Evolutionary conservation across 208 protist genomes (phyloP), one percentile per base, ranked within the genome.

Genomic region (Trypanosoma scelopori): DNA sequence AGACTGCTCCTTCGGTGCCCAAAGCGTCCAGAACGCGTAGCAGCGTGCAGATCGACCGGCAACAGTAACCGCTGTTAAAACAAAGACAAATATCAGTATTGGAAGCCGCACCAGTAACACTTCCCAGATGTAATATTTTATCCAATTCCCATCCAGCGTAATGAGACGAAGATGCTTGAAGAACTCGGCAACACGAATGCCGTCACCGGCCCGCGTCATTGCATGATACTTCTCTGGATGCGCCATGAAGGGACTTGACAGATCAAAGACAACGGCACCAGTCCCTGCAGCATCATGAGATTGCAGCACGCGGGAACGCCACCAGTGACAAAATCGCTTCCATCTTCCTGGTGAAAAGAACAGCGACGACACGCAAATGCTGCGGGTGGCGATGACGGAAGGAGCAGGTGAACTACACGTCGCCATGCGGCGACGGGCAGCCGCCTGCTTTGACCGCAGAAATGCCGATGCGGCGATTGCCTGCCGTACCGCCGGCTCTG

Each of bases 361-460:
- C 9, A 9, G 9, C 32, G 9, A 37, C 32, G 5, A 37, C 32
- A 37, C 32, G 9, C 32, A 3, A 3, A 11, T 37, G 32, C 9
- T 9, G 9, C 5, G 5, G 9, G 32, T 9, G 9, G 32, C 5
- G 32, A 37, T 37, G 32, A 37, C 32, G 9, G 32, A 37, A 37
- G 32, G 18, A 50, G 20, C 18, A 50, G 11, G 7, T 50, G n/a
- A n/a, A 22, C 25, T 50, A 50, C 18, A 42, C n/a, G 6, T 22
- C 4, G 6, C 61, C 5, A 23, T 48, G 35, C 56, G 35, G 5
- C 25, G 46, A 4, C 47, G 23, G 0, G 37, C 65, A 1, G 47
- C 65, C 15, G 65, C 65, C 43, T 52, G 48, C 30, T 62, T 70
- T 30, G 65, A 70, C 6, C 65, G 65, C n/a, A 70, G 20, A 61